These are phyloP conservation scores for Jacaranda mimosifolia DNA, from an alignment of 257 asterid species.

Conservation along the genomic window DNA sequence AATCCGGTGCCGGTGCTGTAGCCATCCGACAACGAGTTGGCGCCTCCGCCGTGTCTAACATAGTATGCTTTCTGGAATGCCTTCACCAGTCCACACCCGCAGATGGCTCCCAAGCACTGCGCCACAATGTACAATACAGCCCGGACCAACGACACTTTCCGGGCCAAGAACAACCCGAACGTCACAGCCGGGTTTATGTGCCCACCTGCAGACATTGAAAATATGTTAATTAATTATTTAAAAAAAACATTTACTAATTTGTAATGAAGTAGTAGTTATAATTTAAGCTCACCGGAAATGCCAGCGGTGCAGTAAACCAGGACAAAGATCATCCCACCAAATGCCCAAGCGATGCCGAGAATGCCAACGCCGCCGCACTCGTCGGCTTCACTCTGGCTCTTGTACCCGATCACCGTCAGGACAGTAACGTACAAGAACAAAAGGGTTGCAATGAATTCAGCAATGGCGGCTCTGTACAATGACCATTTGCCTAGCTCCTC, in stretches of 20 bases:
- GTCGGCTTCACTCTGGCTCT: conserved; percentile 55
- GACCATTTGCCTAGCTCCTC: conserved; percentile 75
- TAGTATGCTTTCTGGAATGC: conserved; percentile 68
- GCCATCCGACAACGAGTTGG: conserved; percentile 54
- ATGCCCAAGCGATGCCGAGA: conserved; percentile 89
- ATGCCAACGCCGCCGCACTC: conserved; percentile 84
- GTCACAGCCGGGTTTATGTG: conserved; percentile 84
- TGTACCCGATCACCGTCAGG: conserved; percentile 78
- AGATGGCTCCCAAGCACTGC: conserved; percentile 77
- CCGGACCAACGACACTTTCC: conserved; percentile 69
- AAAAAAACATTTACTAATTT: not conserved
- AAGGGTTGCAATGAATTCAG: conserved; percentile 76
- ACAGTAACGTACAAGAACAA: conserved; percentile 74
- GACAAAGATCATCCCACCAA: conserved; percentile 84
- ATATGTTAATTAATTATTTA: no score
- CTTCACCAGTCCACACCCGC: conserved; percentile 78
- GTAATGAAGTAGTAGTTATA: not conserved
- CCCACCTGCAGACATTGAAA: conserved; percentile 50
- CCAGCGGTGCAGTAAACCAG: conserved; percentile 92
- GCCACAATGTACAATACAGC: conserved; percentile 71
- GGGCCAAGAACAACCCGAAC: conserved; percentile 67
- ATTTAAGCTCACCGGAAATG: conserved; percentile 56
- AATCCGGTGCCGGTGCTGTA: conserved; percentile 74
- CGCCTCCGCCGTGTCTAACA: conserved; percentile 65
- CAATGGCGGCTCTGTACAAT: conserved; percentile 72